phyloP scores from a whole-genome alignment of 2,329 filamentous ascomycete species.

The Aspergillus sp. region DNA sequence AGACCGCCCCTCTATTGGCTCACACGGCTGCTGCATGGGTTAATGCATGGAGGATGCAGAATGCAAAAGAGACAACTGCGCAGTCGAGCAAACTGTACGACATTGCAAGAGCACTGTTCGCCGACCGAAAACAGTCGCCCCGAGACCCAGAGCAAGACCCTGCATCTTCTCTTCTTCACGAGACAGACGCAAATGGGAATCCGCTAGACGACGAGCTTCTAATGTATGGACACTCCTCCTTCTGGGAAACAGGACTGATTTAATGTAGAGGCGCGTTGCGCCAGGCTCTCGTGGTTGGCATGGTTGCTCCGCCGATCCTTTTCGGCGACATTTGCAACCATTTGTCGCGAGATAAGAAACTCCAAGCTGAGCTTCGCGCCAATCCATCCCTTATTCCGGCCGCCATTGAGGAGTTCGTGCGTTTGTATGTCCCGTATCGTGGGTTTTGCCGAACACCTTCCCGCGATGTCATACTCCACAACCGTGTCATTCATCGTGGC shows the following conservation, averaged over 20 bases:
- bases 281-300: conserved; percentile 12
- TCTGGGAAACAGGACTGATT: neutral
- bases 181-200: conserved; percentile 1
- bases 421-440: conserved; percentile 11
- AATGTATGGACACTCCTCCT: neutral
- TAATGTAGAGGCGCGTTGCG: conserved; percentile 5
- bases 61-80: conserved; percentile 5
- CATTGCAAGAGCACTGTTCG: conserved; percentile 7
- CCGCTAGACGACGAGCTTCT: neutral
- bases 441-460: conserved; percentile 11
- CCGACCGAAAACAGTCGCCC: conserved; percentile 1
- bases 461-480: conserved; percentile 1
- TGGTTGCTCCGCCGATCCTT: conserved; percentile 12
- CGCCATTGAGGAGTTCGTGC: conserved; percentile 10
- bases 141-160: conserved; percentile 11
- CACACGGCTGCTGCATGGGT: conserved; percentile 10
- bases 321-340: conserved; percentile 10
- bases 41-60: conserved; percentile 10
- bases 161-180: conserved; percentile 7
- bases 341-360: conserved; percentile 3
- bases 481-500: conserved; percentile 1
- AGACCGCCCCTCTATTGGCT: conserved; percentile 8
- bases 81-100: conserved; percentile 8
- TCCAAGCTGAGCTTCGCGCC: conserved; percentile 1
- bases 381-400: conserved; percentile 7